These are phyloP conservation scores for Curvularia sp. DNA, from an alignment of 2,329 filamentous ascomycete genomes.

Conservation along the genomic window DNA sequence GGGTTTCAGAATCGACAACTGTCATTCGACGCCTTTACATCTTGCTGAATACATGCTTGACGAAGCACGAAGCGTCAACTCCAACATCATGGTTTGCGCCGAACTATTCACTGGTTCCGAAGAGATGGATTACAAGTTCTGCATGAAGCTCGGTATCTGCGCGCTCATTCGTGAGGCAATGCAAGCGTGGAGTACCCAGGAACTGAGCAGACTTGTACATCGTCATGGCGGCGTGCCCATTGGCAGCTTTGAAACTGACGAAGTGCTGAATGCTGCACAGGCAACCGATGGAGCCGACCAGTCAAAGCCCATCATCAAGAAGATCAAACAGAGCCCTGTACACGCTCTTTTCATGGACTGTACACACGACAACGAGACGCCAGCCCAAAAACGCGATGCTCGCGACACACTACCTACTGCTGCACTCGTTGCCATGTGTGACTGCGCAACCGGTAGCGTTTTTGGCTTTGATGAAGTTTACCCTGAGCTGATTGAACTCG, in stretches of 20 bases:
- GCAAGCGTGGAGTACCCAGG: conserved; percentile 96
- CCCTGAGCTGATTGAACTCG: conserved; percentile 88
- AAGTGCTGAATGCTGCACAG: conserved; percentile 70
- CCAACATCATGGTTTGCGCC: conserved; percentile 88
- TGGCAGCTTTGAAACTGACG: conserved; percentile 95
- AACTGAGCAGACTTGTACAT: conserved; percentile 91
- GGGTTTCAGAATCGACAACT: conserved; percentile 97
- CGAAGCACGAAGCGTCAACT: conserved; percentile 85
- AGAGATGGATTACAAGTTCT: conserved; percentile 94
- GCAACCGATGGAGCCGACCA: conserved; percentile 35
- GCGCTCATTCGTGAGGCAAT: conserved; percentile 95
- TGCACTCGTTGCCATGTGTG: conserved; percentile 93
- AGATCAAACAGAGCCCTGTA: conserved; percentile 84
- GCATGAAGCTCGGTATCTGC: conserved; percentile 88
- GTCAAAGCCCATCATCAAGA: conserved; percentile 65
- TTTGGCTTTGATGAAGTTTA: conserved; percentile 99
- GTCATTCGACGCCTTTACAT: conserved; percentile 92
- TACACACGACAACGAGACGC: conserved; percentile 97
- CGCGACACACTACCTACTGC: conserved; percentile 93
- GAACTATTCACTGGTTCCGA: conserved; percentile 96
- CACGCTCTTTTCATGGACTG: conserved; percentile 99
- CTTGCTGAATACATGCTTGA: conserved; percentile 96
- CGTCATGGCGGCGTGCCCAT: conserved; percentile 92
- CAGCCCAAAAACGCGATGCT: conserved; percentile 92
- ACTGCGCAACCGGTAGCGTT: conserved; percentile 91